Base-by-base conservation (phyloP, 805 yeast genomes). In the Teunomyces lycoperdinae region DNA sequence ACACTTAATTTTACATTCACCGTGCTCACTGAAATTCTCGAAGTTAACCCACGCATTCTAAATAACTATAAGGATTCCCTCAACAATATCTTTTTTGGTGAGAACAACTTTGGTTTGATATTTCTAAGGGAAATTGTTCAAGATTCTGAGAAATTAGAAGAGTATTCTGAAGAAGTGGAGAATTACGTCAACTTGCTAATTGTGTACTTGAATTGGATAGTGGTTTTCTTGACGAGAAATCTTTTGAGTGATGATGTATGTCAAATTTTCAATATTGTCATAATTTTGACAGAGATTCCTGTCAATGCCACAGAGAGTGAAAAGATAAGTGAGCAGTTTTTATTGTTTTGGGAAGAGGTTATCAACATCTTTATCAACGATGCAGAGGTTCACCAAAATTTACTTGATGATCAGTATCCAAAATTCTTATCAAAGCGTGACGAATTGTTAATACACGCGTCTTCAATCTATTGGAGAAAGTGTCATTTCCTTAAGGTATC, bases 291-390 rank as follows among this genome's bases (percentile, higher is more conserved):
- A 0, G 73, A 77, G 49, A 75, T 77, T 44, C 82, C 84, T 1
- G 80, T 84, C 2, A 51, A 63, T 5, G 85, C 94, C 0, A 71
- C 83, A 2, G 55, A 70, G 0, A 86, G 85, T 33, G 95, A 87
- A 61, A 61, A 64, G 11, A 68, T 84, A 6, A 68, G 74, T 44
- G 77, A 70, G 14, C 66, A 67, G 48, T 74, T 86, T 58, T 70
- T 84, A 7, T 78, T 80, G 30, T 84, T 87, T 58, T 87, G 95
- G 95, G 74, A 78, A 43, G 84, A 82, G 46, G 64, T 85, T 29
- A 77, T 83, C 5, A 89, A 84, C 48, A 68, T 75, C 1, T 80
- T 78, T 51, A 62, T 70, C 33, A 81, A 74, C 54, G 84, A 81
- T 51, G 66, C 66, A 30, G 79, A 75, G 54, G 49, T 30, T 48